Conservation (phyloP, 1,284 basidiomycete species). For the Sanghuangporus sanghuang region DNA sequence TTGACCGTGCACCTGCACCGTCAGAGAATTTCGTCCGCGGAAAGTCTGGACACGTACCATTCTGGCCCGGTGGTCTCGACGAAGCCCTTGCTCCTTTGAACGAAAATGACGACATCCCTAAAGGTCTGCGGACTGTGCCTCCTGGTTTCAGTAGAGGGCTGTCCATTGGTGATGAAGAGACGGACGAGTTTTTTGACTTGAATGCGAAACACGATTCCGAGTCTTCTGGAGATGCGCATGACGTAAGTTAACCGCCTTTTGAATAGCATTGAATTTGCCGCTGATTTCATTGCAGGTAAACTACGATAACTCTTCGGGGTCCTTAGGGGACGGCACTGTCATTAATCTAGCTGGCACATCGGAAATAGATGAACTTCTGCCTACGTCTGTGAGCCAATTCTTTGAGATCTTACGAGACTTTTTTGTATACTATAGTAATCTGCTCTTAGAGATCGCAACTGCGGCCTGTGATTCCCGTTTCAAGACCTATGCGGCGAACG, state of each 20-base stretch:
- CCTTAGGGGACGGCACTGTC: conserved; percentile 9
- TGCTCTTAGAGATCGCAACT: conserved; percentile 47
- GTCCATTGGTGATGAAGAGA: neutral
- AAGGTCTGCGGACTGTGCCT: conserved; percentile 15
- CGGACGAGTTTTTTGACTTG: neutral
- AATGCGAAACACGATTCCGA: neutral
- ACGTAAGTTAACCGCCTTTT: neutral
- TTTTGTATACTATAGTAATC: neutral
- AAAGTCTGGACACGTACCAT: conserved; percentile 89
- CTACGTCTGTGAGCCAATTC: conserved; percentile 58
- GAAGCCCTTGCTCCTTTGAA: conserved; percentile 31
- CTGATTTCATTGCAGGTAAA: neutral
- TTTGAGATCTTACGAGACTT: conserved; percentile 6
- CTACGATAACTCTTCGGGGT: neutral
- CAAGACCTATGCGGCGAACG: conserved; percentile 33
- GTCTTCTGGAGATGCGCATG: neutral
- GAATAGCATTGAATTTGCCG: neutral
- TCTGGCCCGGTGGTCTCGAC: conserved; percentile 86
- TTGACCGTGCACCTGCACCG: conserved; percentile 78
- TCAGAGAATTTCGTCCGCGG: conserved; percentile 84
- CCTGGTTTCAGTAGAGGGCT: conserved; percentile 18
- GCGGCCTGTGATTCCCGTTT: conserved; percentile 40
- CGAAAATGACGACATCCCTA: conserved; percentile 18
- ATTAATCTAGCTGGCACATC: conserved; percentile 28
- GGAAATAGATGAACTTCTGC: conserved; percentile 81